phyloP scores from a whole-genome alignment of 2,329 filamentous ascomycete genomes.

The Colletotrichum cordylinicola region DNA sequence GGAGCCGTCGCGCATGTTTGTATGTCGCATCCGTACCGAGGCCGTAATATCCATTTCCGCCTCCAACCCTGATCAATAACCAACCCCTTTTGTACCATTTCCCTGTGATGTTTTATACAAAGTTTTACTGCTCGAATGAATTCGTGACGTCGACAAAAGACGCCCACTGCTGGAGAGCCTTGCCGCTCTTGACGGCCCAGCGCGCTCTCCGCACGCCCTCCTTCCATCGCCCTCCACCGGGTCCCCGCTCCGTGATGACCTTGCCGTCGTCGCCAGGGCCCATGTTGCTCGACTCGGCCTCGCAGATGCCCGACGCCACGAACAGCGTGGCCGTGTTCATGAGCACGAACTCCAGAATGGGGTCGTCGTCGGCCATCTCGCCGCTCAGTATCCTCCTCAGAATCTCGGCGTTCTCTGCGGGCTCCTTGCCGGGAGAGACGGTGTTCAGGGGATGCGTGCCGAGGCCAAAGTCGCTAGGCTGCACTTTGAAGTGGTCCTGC shows the following conservation, averaged over 20 bases:
- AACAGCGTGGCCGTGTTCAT: slow-evolving; percentile 92
- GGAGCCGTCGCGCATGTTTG: background rate
- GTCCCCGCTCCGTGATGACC: slow-evolving; percentile 82
- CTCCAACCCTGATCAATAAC: background rate
- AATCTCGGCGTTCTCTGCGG: slow-evolving; percentile 86
- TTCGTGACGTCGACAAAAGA: slow-evolving; percentile 87
- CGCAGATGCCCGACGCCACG: slow-evolving; percentile 85
- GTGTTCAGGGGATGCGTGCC: slow-evolving; percentile 73
- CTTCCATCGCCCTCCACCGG: slow-evolving; percentile 90
- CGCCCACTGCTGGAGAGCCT: slow-evolving; percentile 83
- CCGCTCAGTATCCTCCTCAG: slow-evolving; percentile 78
- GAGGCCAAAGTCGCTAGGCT: slow-evolving; percentile 88
- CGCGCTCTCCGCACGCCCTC: slow-evolving; percentile 87
- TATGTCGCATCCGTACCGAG: background rate
- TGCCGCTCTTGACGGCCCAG: slow-evolving; percentile 87
- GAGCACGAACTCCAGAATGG: slow-evolving; percentile 90
- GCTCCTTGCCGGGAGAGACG: slow-evolving; percentile 85
- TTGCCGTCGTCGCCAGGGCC: slow-evolving; percentile 80
- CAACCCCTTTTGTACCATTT: background rate
- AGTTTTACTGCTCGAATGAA: slow-evolving; percentile 17
- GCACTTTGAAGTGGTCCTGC: slow-evolving; percentile 78
- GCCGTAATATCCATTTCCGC: background rate
- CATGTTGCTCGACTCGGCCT: slow-evolving; percentile 81
- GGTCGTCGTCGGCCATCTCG: slow-evolving; percentile 76
- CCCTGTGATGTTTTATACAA: background rate